Base-by-base conservation (phyloP, 2,329 filamentous ascomycete genomes). In the Sarocladium brachiariae region DNA sequence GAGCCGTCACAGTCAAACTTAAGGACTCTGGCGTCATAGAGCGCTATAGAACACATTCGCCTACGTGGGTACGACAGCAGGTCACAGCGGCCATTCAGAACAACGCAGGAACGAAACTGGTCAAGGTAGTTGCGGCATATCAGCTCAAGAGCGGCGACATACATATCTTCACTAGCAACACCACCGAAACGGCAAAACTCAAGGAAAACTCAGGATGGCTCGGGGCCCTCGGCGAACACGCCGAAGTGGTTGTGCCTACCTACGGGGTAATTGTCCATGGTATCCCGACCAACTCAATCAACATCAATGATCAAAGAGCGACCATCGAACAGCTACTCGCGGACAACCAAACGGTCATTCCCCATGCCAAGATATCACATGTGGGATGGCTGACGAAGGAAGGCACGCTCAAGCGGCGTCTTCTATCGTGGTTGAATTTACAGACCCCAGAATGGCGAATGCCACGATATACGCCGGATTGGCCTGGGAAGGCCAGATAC, bases 261-360 rank as follows among this genome's bases (percentile, higher is more conserved):
- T n/a, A n/a, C n/a, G 54, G 61, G 52, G 56, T 61, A 23, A 56
- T 63, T 33, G 55, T 57, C 38, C 57, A 62, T 51, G 53, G 59
- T 24, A 57, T 63, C 49, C 51, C 52, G 23, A 61, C 55, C 35
- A 60, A 54, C 33, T 58, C 57, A 14, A 60, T 62, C 51, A 59
- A 62, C 50, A 57, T 60, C 8, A 31, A 31, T 7, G 27, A 31
- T 31, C 18, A 62, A 59, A 24, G 55, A 54, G 55, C 50, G 54
- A 59, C 56, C 48, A 57, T 55, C 37, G 49, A 64, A 54, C 41
- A 57, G 43, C 58, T 63, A 31, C 52, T 59, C 13, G 51, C 54
- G 52, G 60, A 64, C 39, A 63, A 64, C 55, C 53, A 55, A 33
- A 54, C 55, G 52, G 53, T 59, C 9, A 57, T 62, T 34, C 55